Base-by-base conservation (phyloP, 139 green algal genomes). In the Chlorella sp. region DNA sequence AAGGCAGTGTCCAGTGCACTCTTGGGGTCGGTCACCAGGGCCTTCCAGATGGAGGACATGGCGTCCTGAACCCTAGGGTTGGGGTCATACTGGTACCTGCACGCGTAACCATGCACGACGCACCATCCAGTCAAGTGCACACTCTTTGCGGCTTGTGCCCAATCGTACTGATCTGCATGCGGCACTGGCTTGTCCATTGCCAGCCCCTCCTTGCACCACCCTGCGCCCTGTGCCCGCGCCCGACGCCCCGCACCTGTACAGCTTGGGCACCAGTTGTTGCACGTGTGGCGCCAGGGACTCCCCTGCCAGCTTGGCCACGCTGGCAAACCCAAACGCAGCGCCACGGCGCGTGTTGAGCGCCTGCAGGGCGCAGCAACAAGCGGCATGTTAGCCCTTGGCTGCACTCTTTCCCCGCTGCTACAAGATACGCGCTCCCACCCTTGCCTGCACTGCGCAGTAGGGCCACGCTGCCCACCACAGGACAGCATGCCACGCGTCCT, bases 281-380 rank as follows among this genome's bases (percentile, higher is more conserved):
- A 96, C 31, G 74, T 96, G 88, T 5, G 75, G 82, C 29, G 70
- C 76, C 80, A 92, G 74, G 63, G 74, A 55, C 76, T 84, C 60
- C 4, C 87, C 87, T 6, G 93, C 93, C 74, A 95, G 73, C 62
- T 82, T 83, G 5, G 93, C 91, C 23, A 98, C 94, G 31, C 77
- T 80, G 0, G 89, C 89, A 64, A 98, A 89, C 5, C 94, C 93
- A 73, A 93, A 94, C 5, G 93, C 91, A 1, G 93, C 92, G 10
- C 93, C 92, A 2, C 91, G 75, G 2, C 78, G 76, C 63, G 86
- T 87, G 72, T 91, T 92, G 34, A 94, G 51, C 23, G 85, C 81
- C 29, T 79, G 75, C 70, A 32, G 69, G 32, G 64, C 3, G 23
- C 34, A 36, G 5, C n/a, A n/a, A n/a, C n/a, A n/a, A n/a, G n/a